Evolutionary conservation across 1,284 basidiomycete species (phyloP).

Genomic region (Fomes fomentarius): DNA sequence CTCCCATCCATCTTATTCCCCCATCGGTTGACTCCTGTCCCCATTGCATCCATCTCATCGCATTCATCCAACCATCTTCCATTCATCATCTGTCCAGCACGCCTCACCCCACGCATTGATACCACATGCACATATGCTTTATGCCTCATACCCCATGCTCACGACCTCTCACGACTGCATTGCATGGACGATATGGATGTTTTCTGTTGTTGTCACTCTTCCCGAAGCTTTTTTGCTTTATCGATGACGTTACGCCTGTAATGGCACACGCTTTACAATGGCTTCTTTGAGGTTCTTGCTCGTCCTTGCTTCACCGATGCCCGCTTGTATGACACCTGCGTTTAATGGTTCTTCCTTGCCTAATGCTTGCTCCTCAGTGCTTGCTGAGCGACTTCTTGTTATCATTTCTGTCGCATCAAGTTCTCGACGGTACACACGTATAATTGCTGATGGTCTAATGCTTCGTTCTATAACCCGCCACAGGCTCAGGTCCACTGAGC

Average conservation of each 20-base stretch:
- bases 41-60: not conserved
- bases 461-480: too few species aligned
- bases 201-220: not conserved
- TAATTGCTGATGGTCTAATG: too few species aligned
- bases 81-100: not conserved
- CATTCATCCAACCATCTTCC: not conserved
- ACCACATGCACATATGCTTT: conserved; percentile 27
- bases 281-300: not conserved
- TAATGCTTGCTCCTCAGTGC: too few species aligned
- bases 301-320: not conserved
- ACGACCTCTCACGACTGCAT: conserved; percentile 19
- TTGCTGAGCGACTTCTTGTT: too few species aligned
- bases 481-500: too few species aligned
- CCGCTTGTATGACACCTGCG: not conserved
- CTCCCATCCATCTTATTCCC: not conserved
- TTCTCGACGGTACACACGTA: too few species aligned
- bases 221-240: not conserved
- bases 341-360: not conserved
- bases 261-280: not conserved
- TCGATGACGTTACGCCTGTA: not conserved
- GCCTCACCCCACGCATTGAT: conserved; percentile 9
- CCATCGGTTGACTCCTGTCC: not conserved
- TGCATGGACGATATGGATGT: not conserved
- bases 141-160: conserved; percentile 18
- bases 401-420: too few species aligned